These are phyloP conservation scores for Rhodotorula sp. DNA, from an alignment of 1,284 basidiomycete genomes.

Conservation along the genomic window DNA sequence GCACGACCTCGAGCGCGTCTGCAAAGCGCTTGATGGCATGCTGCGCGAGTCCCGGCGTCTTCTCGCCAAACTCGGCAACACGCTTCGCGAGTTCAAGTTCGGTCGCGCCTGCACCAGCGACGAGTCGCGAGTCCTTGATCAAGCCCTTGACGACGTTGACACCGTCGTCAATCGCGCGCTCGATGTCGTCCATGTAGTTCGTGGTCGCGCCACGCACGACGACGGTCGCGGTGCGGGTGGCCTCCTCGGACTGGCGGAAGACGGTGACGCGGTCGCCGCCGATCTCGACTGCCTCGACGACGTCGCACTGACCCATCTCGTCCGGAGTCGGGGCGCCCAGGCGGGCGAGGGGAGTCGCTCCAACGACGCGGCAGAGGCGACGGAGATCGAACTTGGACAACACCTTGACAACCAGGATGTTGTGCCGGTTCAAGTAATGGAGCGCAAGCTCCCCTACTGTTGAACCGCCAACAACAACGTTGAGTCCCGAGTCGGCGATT, in stretches of 20 bases:
- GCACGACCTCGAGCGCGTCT: slow-evolving; percentile 85
- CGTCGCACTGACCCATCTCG: slow-evolving; percentile 90
- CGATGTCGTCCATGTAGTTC: slow-evolving; percentile 90
- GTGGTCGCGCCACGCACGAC: slow-evolving; percentile 96
- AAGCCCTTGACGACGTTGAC: slow-evolving; percentile 95
- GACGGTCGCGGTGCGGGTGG: slow-evolving; percentile 74
- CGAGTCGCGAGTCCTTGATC: slow-evolving; percentile 82
- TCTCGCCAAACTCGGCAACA: slow-evolving; percentile 81
- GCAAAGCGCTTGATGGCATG: slow-evolving; percentile 92
- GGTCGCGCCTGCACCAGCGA: slow-evolving; percentile 90
- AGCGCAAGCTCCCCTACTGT: slow-evolving; percentile 92
- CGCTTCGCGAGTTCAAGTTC: slow-evolving; percentile 86
- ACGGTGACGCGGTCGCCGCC: slow-evolving; percentile 98
- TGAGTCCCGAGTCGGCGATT: slow-evolving; percentile 92
- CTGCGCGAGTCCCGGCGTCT: slow-evolving; percentile 86
- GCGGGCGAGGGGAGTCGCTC: slow-evolving; percentile 92
- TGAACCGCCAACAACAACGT: slow-evolving; percentile 88
- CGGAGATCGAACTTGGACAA: slow-evolving; percentile 97
- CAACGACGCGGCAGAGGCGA: slow-evolving; percentile 87
- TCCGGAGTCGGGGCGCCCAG: slow-evolving; percentile 94
- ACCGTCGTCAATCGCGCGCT: slow-evolving; percentile 94
- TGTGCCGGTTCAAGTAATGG: slow-evolving; percentile 92
- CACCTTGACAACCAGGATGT: slow-evolving; percentile 94
- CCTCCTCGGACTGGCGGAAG: slow-evolving; percentile 74
- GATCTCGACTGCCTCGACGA: slow-evolving; percentile 93